Conservation (phyloP, 2,329 filamentous ascomycete genomes). For the Talaromyces rugulosus region DNA sequence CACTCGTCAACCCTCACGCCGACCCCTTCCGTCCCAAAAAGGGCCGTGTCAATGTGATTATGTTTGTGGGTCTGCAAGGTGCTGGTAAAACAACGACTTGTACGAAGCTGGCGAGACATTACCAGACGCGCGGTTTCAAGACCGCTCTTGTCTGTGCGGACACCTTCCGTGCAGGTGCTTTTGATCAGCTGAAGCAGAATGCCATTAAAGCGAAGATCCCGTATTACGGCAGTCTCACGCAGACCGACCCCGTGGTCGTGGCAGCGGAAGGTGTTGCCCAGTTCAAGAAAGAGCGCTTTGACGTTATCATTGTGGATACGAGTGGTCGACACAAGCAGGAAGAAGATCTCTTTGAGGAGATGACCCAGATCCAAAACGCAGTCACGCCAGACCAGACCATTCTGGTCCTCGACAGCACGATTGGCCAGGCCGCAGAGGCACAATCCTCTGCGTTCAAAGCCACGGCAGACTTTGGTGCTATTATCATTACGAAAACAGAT, state of each 20-base stretch:
- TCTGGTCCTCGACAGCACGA: conserved; percentile 94
- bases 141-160: conserved; percentile 94
- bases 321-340: conserved; percentile 94
- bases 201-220: conserved; percentile 98
- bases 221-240: conserved; percentile 93
- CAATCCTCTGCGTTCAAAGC: conserved; percentile 97
- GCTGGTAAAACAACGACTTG: conserved; percentile 97
- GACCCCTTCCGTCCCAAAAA: conserved; percentile 97
- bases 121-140: conserved; percentile 89
- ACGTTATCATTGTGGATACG: conserved; percentile 98
- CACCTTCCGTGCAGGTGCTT: conserved; percentile 96
- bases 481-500: conserved; percentile 98
- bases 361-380: conserved; percentile 91
- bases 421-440: conserved; percentile 91
- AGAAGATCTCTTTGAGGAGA: conserved; percentile 90
- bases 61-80: conserved; percentile 98
- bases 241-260: conserved; percentile 91
- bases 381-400: conserved; percentile 94
- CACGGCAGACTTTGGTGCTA: conserved; percentile 92
- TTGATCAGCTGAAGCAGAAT: conserved; percentile 98
- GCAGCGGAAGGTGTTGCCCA: conserved; percentile 95
- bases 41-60: conserved; percentile 92
- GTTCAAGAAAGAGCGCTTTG: conserved; percentile 98
- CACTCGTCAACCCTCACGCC: conserved; percentile 90
- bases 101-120: conserved; percentile 93